phyloP scores from a whole-genome alignment of 768 basidiomycete genomes.

The Mycena kentingensis region DNA sequence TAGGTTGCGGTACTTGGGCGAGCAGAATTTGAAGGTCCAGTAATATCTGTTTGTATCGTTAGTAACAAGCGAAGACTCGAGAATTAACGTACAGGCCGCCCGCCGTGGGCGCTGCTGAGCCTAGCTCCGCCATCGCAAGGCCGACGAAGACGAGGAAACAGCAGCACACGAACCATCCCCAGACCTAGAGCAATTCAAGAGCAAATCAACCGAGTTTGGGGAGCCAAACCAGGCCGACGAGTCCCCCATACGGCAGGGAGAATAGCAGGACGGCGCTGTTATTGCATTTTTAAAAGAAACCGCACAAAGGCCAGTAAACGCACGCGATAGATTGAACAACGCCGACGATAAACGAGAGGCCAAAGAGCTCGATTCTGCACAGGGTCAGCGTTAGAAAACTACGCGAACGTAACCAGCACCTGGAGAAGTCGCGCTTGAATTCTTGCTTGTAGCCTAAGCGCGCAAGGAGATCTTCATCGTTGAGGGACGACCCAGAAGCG shows the following conservation, averaged over 20 bases:
- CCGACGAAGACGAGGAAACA: constrained; percentile 50
- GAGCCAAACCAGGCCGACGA: constrained; percentile 49
- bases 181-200: constrained; percentile 24
- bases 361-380: constrained; percentile 34
- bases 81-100: constrained; percentile 36
- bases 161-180: constrained; percentile 49
- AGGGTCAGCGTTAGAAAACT: no score
- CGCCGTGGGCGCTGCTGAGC: constrained; percentile 53
- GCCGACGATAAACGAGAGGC: constrained; percentile 25
- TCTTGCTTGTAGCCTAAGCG: constrained; percentile 46
- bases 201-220: no score
- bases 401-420: no score
- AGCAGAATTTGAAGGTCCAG: constrained; percentile 57
- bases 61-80: no score
- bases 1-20: constrained; percentile 55
- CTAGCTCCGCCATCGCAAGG: constrained; percentile 53
- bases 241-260: constrained; percentile 50
- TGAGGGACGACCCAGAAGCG: neutral
- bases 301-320: constrained; percentile 5
- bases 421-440: constrained; percentile 35
- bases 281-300: constrained; percentile 28
- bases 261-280: constrained; percentile 23
- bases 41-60: no score
- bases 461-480: constrained; percentile 39
- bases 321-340: constrained; percentile 49